These are phyloP conservation scores for Tolypocladium amazonense DNA, from an alignment of 2,329 filamentous ascomycete species.

Conservation along the genomic window DNA sequence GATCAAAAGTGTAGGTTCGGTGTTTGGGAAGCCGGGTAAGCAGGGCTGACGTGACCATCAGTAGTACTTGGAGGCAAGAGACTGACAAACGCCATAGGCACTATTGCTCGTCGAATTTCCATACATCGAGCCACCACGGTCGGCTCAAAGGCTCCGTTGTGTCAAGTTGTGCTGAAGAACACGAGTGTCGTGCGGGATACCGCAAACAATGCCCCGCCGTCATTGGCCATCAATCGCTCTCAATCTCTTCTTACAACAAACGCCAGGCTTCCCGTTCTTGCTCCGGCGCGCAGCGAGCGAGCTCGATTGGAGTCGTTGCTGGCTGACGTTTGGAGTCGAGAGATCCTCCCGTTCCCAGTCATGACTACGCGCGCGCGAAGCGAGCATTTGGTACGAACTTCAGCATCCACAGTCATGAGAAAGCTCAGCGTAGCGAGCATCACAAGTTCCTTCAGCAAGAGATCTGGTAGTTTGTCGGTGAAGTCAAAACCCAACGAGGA, in stretches of 20 bases:
- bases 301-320: constrained; percentile 65
- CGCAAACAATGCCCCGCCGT: constrained; percentile 25
- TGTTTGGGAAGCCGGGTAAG: constrained; percentile 62
- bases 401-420: constrained; percentile 78
- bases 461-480: constrained; percentile 45
- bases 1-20: constrained; percentile 62
- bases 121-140: constrained; percentile 71
- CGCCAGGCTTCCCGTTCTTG: constrained; percentile 55
- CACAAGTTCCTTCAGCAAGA: constrained; percentile 63
- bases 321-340: constrained; percentile 74
- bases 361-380: constrained; percentile 57
- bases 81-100: constrained; percentile 29
- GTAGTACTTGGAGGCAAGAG: not conserved
- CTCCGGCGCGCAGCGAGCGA: constrained; percentile 65
- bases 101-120: constrained; percentile 57
- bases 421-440: constrained; percentile 79
- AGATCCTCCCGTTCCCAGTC: constrained; percentile 71
- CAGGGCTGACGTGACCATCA: not conserved
- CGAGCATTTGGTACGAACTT: constrained; percentile 63
- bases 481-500: constrained; percentile 2
- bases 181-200: constrained; percentile 58
- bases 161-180: constrained; percentile 78
- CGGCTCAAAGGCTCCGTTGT: constrained; percentile 54
- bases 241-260: constrained; percentile 68
- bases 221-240: constrained; percentile 58